phyloP scores from a whole-genome alignment of 116 monocot species.

The Cymodocea nodosa region DNA sequence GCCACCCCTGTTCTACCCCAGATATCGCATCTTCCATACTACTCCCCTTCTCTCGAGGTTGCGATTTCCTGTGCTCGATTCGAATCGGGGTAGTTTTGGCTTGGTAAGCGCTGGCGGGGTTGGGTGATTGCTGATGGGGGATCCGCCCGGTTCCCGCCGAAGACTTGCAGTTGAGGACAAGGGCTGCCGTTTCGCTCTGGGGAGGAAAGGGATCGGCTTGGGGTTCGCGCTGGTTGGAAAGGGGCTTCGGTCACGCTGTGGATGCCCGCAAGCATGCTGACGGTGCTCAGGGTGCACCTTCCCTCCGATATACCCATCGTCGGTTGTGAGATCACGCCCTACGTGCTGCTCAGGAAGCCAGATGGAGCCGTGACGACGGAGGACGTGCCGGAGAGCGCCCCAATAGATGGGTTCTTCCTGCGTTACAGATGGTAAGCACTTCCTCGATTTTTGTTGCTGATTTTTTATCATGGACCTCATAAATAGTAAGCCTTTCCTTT shows the following conservation, averaged over 20 bases:
- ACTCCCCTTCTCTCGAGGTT: background rate
- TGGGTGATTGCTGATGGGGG: slow-evolving; percentile 12
- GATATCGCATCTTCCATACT: background rate
- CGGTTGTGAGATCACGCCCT: slow-evolving; percentile 64
- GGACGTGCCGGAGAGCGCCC: slow-evolving; percentile 26
- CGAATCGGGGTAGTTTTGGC: background rate
- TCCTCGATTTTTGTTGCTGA: too few species aligned
- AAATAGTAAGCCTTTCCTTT: too few species aligned
- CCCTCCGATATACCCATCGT: slow-evolving; percentile 63
- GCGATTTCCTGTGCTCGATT: background rate
- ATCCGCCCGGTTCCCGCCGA: slow-evolving; percentile 13
- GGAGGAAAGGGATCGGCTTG: background rate
- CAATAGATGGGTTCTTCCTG: too few species aligned
- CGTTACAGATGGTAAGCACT: too few species aligned
- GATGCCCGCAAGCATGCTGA: slow-evolving; percentile 40
- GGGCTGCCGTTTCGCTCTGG: background rate
- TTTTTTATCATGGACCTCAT: too few species aligned
- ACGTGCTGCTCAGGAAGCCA: slow-evolving; percentile 37
- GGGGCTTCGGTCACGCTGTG: background rate
- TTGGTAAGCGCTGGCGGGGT: slow-evolving; percentile 12
- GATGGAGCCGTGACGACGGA: slow-evolving; percentile 27
- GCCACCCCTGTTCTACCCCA: background rate
- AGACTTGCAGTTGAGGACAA: background rate
- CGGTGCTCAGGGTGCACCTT: slow-evolving; percentile 49
- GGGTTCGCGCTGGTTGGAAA: background rate